Conservation (phyloP, 108 stramenopile genomes). For the Cyclotella sp. region DNA sequence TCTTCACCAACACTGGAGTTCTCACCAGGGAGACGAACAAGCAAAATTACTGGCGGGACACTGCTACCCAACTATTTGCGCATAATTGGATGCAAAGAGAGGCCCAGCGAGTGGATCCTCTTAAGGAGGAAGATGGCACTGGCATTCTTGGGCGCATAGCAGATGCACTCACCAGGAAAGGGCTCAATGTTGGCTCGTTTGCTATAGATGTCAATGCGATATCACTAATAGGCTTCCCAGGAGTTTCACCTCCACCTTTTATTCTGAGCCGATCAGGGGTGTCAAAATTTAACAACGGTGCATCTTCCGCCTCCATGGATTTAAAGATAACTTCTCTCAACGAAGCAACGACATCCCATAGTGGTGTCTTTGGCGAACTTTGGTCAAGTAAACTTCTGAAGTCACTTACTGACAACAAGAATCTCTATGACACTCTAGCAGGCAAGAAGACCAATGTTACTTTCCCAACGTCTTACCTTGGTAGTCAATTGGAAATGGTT, state of each 20-base stretch:
- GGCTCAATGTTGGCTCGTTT: constrained; percentile 39
- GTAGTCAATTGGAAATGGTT: constrained; percentile 50
- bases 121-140: constrained; percentile 51
- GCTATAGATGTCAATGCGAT: constrained; percentile 39
- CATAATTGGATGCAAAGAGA: constrained; percentile 54
- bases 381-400: constrained; percentile 56
- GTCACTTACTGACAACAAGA: constrained; percentile 44
- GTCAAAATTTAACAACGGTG: constrained; percentile 33
- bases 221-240: constrained; percentile 39
- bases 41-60: constrained; percentile 52
- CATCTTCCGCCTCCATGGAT: constrained; percentile 36
- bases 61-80: constrained; percentile 59
- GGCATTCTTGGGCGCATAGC: constrained; percentile 54
- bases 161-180: constrained; percentile 37
- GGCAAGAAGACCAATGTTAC: background rate
- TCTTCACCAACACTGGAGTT: constrained; percentile 75
- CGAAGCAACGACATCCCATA: constrained; percentile 32
- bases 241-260: constrained; percentile 17
- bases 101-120: constrained; percentile 40
- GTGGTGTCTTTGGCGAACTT: constrained; percentile 60
- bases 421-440: constrained; percentile 25
- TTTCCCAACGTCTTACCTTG: constrained; percentile 34
- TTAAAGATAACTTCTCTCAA: constrained; percentile 44
- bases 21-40: too few relatives aligned
- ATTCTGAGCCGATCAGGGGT: constrained; percentile 37